Conservation (phyloP, 345 rosid species). For the Eucalyptus polyanthemos region DNA sequence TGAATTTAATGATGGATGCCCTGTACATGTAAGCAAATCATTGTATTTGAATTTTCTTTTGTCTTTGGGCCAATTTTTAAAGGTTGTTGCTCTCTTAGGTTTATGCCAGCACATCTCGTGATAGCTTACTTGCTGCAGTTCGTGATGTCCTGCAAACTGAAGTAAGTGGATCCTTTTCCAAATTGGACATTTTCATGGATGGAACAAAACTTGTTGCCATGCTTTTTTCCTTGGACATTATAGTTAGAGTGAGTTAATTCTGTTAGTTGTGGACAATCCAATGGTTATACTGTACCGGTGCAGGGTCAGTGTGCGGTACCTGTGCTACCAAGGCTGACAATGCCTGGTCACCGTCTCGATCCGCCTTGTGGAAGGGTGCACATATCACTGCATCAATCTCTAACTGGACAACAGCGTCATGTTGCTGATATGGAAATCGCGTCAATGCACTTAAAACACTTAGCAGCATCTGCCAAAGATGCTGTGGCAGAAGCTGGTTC, state of each 20-base stretch:
- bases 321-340: slow-evolving; percentile 86
- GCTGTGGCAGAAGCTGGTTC: slow-evolving; percentile 98
- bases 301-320: slow-evolving; percentile 85
- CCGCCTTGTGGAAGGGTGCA: slow-evolving; percentile 95
- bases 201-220: neutral
- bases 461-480: slow-evolving; percentile 96
- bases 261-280: neutral
- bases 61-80: slow-evolving; percentile 4
- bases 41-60: neutral
- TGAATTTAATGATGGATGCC: slow-evolving; percentile 93
- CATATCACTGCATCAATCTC: slow-evolving; percentile 10
- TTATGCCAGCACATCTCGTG: slow-evolving; percentile 92
- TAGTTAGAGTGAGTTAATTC: neutral
- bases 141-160: slow-evolving; percentile 95
- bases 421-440: slow-evolving; percentile 60
- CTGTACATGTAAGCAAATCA: slow-evolving; percentile 71
- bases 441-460: slow-evolving; percentile 85
- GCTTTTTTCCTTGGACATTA: neutral
- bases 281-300: slow-evolving; percentile 3
- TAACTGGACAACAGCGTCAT: slow-evolving; percentile 31
- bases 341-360: slow-evolving; percentile 99
- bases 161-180: slow-evolving; percentile 36
- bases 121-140: slow-evolving; percentile 91
- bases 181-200: neutral
- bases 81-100: slow-evolving; percentile 33